Conservation (phyloP, 805 yeast genomes). For the Tetrapisispora arboricola region DNA sequence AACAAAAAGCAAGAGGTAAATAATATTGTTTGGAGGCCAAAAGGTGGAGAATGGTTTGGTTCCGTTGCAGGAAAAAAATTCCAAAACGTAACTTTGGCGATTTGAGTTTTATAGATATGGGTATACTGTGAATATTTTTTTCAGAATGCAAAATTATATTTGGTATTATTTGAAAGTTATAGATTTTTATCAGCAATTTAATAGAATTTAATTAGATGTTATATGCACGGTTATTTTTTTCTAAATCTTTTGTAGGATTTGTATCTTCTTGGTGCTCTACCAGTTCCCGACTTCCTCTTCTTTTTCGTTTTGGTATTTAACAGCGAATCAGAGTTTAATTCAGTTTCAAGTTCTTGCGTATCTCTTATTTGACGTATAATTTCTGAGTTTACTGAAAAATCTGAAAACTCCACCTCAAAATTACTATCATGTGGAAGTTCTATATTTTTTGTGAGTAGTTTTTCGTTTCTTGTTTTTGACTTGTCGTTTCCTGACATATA, state of each 20-base stretch:
- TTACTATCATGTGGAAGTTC: neutral
- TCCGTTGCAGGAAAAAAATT: slow-evolving; percentile 31
- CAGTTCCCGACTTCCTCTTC: slow-evolving; percentile 2
- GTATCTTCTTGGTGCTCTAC: slow-evolving; percentile 7
- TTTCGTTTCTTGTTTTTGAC: too few species aligned
- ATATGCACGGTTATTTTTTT: neutral
- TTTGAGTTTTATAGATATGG: neutral
- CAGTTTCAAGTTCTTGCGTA: slow-evolving; percentile 6
- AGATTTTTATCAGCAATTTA: slow-evolving; percentile 1
- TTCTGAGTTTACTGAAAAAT: slow-evolving; percentile 6
- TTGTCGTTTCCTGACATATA: too few species aligned
- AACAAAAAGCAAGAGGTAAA: slow-evolving; percentile 65
- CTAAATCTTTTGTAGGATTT: slow-evolving; percentile 1
- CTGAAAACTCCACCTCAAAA: neutral
- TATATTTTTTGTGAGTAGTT: neutral
- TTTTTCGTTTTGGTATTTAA: neutral
- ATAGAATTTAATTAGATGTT: neutral
- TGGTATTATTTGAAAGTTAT: neutral
- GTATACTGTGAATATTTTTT: neutral
- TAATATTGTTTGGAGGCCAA: slow-evolving; percentile 59
- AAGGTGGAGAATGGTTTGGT: slow-evolving; percentile 71
- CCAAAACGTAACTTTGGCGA: slow-evolving; percentile 25
- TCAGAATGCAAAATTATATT: slow-evolving; percentile 2
- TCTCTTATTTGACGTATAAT: slow-evolving; percentile 13
- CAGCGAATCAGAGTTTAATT: neutral